Evolutionary conservation across 1,284 basidiomycete species (phyloP), one percentile per base, ranked within the genome.

Genomic region (Waitea zeae): DNA sequence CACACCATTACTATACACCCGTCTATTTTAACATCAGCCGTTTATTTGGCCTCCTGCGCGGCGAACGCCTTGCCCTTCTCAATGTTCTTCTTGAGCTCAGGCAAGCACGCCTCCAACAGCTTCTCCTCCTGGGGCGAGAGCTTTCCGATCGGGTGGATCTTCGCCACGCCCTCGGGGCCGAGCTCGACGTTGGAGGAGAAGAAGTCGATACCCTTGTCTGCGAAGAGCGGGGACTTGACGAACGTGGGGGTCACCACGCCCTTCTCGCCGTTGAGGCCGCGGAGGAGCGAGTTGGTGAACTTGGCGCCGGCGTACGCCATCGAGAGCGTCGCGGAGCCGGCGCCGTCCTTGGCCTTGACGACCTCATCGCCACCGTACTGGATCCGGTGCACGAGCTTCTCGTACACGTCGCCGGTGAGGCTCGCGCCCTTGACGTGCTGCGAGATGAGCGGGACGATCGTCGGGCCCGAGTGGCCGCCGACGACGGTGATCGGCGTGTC

Each of bases 311-410:
- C 76, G 61, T 80, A 88, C 36, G 83, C 86, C 86, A 90, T 90
- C 20, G 81, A 86, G 43, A 90, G 73, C 15, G 86, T 90, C 24
- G 87, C 86, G 22, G 72, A 78, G 31, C 87, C 84, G 29, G 80
- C 68, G 46, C 87, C 86, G 49, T 82, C 86, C 64, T 92, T 90
- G 43, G 87, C 87, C 62, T 88, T 74, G 54, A 90, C 87, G 47
- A 89, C 86, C 63, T 90, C 83, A 53, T 90, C 87, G 52, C 87
- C 87, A 46, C 93, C 93, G 50, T 87, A 97, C 60, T 97, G 93
- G 53, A 97, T 93, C 46, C 89, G 79, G 46, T 90, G 66, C 38
- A 89, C 64, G 38, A 95, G 66, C 17, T 65, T 61, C 35, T 74
- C 69, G 53, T 78, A 75, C 7, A 26, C 22, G 51, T 82, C 80